phyloP scores from a whole-genome alignment of 2,329 filamentous ascomycete genomes.

The Trichoderma hamatum region DNA sequence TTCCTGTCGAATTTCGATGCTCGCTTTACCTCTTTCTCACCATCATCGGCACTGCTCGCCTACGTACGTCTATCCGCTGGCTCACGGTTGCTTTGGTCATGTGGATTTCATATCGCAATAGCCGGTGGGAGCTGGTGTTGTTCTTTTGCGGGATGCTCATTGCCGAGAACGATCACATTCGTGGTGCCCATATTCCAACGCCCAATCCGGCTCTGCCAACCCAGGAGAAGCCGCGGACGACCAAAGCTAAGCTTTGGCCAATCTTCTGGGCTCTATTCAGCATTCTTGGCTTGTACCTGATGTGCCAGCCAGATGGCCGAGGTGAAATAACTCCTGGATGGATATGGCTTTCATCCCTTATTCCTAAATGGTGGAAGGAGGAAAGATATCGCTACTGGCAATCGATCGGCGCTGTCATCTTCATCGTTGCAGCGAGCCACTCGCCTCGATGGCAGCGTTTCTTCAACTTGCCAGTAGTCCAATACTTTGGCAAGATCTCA shows the following conservation, averaged over 20 bases:
- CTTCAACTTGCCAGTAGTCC: constrained; percentile 53
- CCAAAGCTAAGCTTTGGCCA: constrained; percentile 26
- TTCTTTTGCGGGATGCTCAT: constrained; percentile 59
- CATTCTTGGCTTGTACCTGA: constrained; percentile 56
- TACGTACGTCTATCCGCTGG: constrained; percentile 48
- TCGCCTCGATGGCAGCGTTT: constrained; percentile 52
- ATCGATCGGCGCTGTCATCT: constrained; percentile 54
- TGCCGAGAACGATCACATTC: constrained; percentile 57
- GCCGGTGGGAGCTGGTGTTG: constrained; percentile 58
- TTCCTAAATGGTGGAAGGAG: constrained; percentile 53
- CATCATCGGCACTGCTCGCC: constrained; percentile 52
- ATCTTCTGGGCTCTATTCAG: constrained; percentile 48
- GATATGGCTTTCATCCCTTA: constrained; percentile 50
- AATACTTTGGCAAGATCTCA: constrained; percentile 63
- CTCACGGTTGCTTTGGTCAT: constrained; percentile 46
- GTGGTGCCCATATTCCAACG: constrained; percentile 47
- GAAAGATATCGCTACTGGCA: constrained; percentile 61
- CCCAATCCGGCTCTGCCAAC: constrained; percentile 33
- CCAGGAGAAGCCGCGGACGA: constrained; percentile 29
- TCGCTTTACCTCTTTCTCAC: constrained; percentile 61
- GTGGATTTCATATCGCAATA: constrained; percentile 51
- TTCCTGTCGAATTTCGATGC: constrained; percentile 62
- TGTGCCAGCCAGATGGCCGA: constrained; percentile 44
- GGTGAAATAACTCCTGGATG: constrained; percentile 57
- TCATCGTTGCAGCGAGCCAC: constrained; percentile 54